These are phyloP conservation scores for Cordyceps militaris DNA, from an alignment of 2,329 filamentous ascomycete genomes.

Conservation along the genomic window DNA sequence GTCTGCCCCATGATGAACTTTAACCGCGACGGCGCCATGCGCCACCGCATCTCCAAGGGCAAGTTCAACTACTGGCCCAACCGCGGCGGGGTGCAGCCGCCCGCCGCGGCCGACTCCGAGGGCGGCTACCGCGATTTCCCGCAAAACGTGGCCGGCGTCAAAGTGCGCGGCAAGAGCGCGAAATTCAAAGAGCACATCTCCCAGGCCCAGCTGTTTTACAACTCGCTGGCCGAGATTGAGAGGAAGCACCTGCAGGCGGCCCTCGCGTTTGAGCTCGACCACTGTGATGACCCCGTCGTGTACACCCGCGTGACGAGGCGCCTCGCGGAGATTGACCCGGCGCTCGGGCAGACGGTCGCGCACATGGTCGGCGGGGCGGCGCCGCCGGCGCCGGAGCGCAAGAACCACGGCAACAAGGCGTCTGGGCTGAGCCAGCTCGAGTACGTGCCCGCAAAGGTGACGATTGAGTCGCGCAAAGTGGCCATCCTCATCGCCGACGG, in stretches of 20 bases:
- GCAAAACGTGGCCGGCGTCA: conserved; percentile 60
- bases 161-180: conserved; percentile 57
- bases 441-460: conserved; percentile 54
- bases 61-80: conserved; percentile 60
- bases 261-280: conserved; percentile 69
- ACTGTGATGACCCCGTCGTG: conserved; percentile 72
- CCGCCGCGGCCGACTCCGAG: conserved; percentile 50
- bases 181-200: conserved; percentile 75
- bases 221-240: conserved; percentile 63
- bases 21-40: conserved; percentile 66
- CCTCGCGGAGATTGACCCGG: conserved; percentile 64
- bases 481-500: conserved; percentile 74
- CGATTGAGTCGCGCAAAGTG: conserved; percentile 63
- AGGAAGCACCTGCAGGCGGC: conserved; percentile 65
- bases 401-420: conserved; percentile 63
- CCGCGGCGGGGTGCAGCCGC: conserved; percentile 56
- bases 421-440: conserved; percentile 63
- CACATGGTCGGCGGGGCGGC: conserved; percentile 58
- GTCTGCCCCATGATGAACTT: conserved; percentile 69
- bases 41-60: conserved; percentile 64
- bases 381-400: conserved; percentile 43
- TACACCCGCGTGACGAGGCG: conserved; percentile 64
- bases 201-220: conserved; percentile 78
- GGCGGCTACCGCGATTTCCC: conserved; percentile 62
- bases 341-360: conserved; percentile 61